Base-by-base conservation (phyloP, 352 stramenopile genomes). In the Phytophthora podocarpi region DNA sequence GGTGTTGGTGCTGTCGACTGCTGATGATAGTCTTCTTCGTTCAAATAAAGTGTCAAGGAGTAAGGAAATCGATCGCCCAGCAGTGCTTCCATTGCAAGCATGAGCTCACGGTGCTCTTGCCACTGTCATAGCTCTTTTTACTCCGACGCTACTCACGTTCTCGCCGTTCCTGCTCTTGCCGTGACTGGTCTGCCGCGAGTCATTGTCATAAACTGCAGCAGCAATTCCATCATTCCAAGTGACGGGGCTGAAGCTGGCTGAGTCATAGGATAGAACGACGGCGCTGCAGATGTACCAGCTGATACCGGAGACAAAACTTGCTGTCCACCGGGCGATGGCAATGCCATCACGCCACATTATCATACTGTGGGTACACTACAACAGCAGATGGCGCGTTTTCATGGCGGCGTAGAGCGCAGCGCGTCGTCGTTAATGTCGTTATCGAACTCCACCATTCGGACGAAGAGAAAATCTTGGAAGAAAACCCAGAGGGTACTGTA, bases 121-220 rank as follows among this genome's bases (percentile, higher is more conserved):
- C 63, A 52, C 31, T 63, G 64, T 15, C 67, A 70, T 1, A 52
- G 61, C 13, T 85, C 72, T 24, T 80, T 81, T 13, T 50, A 15
- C 54, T 64, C 20, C 75, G 63, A 3, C 74, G 70, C 24, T 70
- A 43, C 26, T 74, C 70, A 13, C 74, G 63, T 16, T 61, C 55
- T 16, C 54, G 28, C 12, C 48, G 48, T 26, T 84, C 70, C 48
- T 61, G 52, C 24, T 59, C 63, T 20, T 64, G 57, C 32, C 67
- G 65, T 37, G 70, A 67, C 27, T 76, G 57, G 8, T 85, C 74
- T 13, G 49, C 24, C 43, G 87, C 58, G 2, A 66, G 24, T 24
- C 65, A 74, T 9, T 63, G 74, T 63, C 68, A 89, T 76, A 56
- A 76, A 82, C 43, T 82, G 71, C 30, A 87, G 58, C 45, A 86